Base-by-base conservation (phyloP, 345 rosid genomes). In the Raphanus sativus region DNA sequence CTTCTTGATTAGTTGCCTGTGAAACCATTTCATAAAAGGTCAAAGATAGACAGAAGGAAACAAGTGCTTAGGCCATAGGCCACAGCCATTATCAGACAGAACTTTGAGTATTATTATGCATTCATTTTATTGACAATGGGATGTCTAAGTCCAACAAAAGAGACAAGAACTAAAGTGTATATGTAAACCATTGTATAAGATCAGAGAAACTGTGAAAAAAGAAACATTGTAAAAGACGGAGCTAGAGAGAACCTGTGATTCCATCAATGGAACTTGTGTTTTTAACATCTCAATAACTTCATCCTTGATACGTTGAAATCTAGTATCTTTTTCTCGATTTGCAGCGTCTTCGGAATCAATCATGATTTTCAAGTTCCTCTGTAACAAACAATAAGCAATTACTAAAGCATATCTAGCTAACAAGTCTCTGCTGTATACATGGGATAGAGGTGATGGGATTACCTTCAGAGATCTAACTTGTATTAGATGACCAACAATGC, bases 401-500 rank as follows among this genome's bases (percentile, higher is more conserved):
- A 74, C 30, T 11, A 66, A 65, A 77, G 62, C 36, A 21, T 21
- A 21, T 21, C 21, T 21, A 21, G 2, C 32, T 25, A 65, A 58
- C 38, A 67, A 29, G 62, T 60, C 30, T 64, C 54, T 3, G 34
- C 54, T 3, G 34, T 30, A 25, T 11, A 40, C 55, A 68, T 26
- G 67, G 34, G 32, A 72, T 21, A 54, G 62, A 65, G 50, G 55
- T 55, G 33, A 50, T 0, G n/a, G n/a, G 8, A 62, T 66, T 86
- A 94, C 98, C 98, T 94, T 92, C n/a, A 94, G 91, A 30, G 98
- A 90, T 83, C 98, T 86, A 16, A 89, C 91, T 78, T 92, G 98
- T 77, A 94, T 90, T 78, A 90, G 66, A 82, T 94, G 97, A 78
- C 98, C 98, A 11, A 94, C 92, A 78, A 88, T 90, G 73, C 92